Base-by-base conservation (phyloP, 1,284 basidiomycete genomes). In the Marasmius fiardii region DNA sequence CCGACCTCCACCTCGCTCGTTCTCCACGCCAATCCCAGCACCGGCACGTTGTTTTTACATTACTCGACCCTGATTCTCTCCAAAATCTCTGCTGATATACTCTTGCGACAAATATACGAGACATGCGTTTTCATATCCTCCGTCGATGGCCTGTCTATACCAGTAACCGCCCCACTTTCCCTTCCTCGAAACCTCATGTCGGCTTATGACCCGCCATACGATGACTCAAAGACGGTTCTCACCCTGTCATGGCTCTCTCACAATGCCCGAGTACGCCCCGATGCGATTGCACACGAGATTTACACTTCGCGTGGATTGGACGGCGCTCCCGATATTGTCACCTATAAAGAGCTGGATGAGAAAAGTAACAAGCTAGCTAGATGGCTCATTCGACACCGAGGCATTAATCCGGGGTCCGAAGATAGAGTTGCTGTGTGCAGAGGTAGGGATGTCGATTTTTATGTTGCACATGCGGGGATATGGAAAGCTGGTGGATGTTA, bases 401-500 rank as follows among this genome's bases (percentile, higher is more conserved):
- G 80, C n/a, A 53, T 68, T 48, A 63, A 57, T n/a, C 24, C 14
- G 8, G 47, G n/a, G 26, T 1, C n/a, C 12, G 77, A 77, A 55
- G 75, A 77, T 47, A 71, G 74, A 12, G 74, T 82, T 2, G 77
- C 77, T n/a, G 66, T 82, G 48, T 82, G 77, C 56, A 73, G 79
- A 67, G 63, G 71, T 51, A 73, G 80, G 18, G 69, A 78, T 48
- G 60, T 74, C 21, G 58, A 69, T 52, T 82, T 79, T 58, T 75
- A 81, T 48, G 63, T 75, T 21, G 70, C 73, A 8, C 68, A 79
- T 57, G 70, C 79, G 45, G 80, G 76, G 8, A 72, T 81, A 34
- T 70, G 80, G 56, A 77, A 75, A 48, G 75, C 79, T 34, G 80
- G 81, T 37, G 79, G 74, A 37, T 81, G 80, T 52, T 82, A 82